Base-by-base conservation (phyloP, 805 yeast genomes). In the Spathaspora hagerdaliae region DNA sequence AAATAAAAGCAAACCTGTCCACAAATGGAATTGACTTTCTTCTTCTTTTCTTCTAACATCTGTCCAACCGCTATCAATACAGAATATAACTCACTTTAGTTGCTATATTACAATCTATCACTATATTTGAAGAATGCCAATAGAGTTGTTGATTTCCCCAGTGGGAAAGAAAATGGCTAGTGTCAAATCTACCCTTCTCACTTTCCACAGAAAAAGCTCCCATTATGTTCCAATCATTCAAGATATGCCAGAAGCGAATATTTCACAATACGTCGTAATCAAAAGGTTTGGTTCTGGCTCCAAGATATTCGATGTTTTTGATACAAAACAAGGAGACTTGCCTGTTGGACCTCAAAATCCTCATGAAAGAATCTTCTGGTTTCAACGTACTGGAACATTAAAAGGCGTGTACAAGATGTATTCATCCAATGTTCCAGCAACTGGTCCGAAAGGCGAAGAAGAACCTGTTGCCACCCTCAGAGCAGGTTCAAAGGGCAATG, bases 331-430 rank as follows among this genome's bases (percentile, higher is more conserved):
- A 13, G 72, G 69, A 19, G 58, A 56, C 9, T 48, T 63, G 7
- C 70, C 74, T 8, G 46, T 61, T 40, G 77, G 77, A 5, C 66
- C 76, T 14, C 55, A 61, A 4, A 73, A 77, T 40, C 69, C 74
- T n/a, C 60, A 63, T 12, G 64, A 76, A 38, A 62, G 76, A 27
- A 51, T 78, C 13, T 79, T 74, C 55, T 75, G 79, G 74, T 76
- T 78, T 64, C 71, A 69, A 12, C 69, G 85, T 51, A 80, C 85
- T n/a, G 69, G 85, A 50, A 83, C 85, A 4, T 85, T 81, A 42
- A 81, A 80, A 60, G 85, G 86, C 41, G 82, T 83, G 1, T 81
- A 79, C 64, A 78, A 74, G 57, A 74, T 81, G 79, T 80, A 67
- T 52, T 70, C 76, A 8, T 53, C 66, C 9, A 66, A 57, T 13